These are phyloP conservation scores for Phylloporus rhodoxanthus DNA, from an alignment of 768 basidiomycete genomes.

Conservation along the genomic window DNA sequence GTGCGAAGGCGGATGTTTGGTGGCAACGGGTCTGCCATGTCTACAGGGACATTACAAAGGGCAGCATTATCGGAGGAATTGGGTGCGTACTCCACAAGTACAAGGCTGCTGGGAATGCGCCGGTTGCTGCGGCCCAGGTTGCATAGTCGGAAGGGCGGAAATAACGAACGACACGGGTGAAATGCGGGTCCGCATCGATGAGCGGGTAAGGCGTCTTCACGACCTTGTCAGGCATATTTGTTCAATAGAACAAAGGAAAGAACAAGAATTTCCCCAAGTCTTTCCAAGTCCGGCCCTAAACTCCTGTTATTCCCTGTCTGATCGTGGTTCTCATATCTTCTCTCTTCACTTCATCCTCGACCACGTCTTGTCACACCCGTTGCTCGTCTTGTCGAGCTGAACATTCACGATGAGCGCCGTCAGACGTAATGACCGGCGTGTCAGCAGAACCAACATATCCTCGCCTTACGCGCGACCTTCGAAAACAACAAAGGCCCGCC, in stretches of 20 bases:
- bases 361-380: neutral
- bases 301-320: conserved; percentile 10
- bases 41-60: conserved; percentile 25
- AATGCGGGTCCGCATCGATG: conserved; percentile 92
- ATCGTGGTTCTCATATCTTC: conserved; percentile 22
- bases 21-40: conserved; percentile 41
- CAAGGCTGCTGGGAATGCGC: conserved; percentile 73
- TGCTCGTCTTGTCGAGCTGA: conserved; percentile 4
- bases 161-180: conserved; percentile 79
- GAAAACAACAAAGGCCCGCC: conserved; percentile 18
- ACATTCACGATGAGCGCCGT: conserved; percentile 48
- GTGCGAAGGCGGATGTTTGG: conserved; percentile 35
- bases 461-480: conserved; percentile 51
- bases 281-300: conserved; percentile 30
- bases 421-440: conserved; percentile 41
- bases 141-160: conserved; percentile 86
- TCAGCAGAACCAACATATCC: conserved; percentile 34
- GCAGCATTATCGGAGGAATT: conserved; percentile 1
- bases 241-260: conserved; percentile 5
- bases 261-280: conserved; percentile 4
- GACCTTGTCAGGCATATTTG: conserved; percentile 40
- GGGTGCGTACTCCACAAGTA: conserved; percentile 68
- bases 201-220: conserved; percentile 73
- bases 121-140: conserved; percentile 74
- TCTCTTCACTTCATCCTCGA: conserved; percentile 13